Base-by-base conservation (phyloP, 2,329 filamentous ascomycete species). In the Myriosclerotinia scirpicola region DNA sequence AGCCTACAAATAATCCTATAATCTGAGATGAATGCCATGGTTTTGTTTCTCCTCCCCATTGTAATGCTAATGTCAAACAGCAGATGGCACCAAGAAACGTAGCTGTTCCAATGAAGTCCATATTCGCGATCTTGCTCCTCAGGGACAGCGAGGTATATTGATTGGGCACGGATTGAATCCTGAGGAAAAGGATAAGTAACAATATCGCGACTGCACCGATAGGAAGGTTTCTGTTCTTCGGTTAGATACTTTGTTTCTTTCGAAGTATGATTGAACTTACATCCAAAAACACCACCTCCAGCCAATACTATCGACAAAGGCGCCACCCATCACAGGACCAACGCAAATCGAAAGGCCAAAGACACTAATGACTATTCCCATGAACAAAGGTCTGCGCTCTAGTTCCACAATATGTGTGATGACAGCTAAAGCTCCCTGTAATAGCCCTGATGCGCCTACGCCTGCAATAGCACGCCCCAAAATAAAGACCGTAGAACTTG, bases 331-430 rank as follows among this genome's bases (percentile, higher is more conserved):
- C 0, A 87, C 78, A 0, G 88, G 88, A 0, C 88, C 88, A 20
- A 90, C 76, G 0, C 83, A 83, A 30, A 82, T 83, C 2, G 88
- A 87, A 26, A 89, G 75, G 1, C 87, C 87, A 87, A 88, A 90
- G 0, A 90, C 84, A 52, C 87, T 81, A 9, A 85, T 86, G 59
- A 89, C 84, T 55, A 90, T 76, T 2, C 87, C 87, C 69, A 87
- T 87, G 72, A 86, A 83, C 5, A 73, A 62, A 4, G 78, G 73
- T 34, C 77, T 69, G 42, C 75, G 73, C 14, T 72, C 67, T 2
- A 73, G 73, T 15, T 71, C 67, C 2, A 73, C 74, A 20, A 70
- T 64, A 53, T 73, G 79, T 0, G 73, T 79, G 67, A 80, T 78
- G 56, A 81, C 79, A 4, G 75, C 80, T 71, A 81, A 77, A 5